Evolutionary conservation across 139 green algal species (phyloP).

Genomic region (Spirogloea muscicola): DNA sequence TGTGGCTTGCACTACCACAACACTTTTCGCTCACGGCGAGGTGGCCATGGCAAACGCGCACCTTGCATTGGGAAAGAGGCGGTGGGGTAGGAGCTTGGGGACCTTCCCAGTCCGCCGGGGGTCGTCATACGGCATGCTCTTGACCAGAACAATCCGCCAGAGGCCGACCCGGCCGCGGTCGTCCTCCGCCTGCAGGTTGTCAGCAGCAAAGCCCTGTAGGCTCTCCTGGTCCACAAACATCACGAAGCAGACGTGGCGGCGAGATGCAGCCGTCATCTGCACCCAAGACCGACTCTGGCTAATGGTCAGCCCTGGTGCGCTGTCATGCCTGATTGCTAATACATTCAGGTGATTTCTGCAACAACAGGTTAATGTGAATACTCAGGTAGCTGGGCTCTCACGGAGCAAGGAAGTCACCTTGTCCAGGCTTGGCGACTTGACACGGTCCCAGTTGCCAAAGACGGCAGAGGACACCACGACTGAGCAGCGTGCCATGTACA

Average conservation of each 20-base stretch:
- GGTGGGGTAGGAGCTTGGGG: conserved; percentile 34
- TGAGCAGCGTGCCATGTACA: conserved; percentile 24
- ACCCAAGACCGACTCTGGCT: neutral
- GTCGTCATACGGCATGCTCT: conserved; percentile 24
- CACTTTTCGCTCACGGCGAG: neutral
- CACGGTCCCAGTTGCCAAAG: conserved; percentile 37
- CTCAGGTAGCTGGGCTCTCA: neutral
- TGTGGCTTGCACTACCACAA: conserved; percentile 4
- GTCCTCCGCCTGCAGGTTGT: conserved; percentile 4
- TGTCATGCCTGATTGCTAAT: neutral
- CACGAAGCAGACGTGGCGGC: conserved; percentile 7
- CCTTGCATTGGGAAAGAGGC: conserved; percentile 35
- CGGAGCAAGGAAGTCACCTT: conserved; percentile 7
- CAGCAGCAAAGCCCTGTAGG: neutral
- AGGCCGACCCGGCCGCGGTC: conserved; percentile 18
- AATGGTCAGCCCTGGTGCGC: neutral
- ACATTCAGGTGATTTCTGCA: neutral
- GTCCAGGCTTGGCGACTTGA: neutral
- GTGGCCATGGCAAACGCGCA: conserved; percentile 1
- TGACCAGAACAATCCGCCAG: conserved; percentile 34
- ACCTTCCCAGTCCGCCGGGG: conserved; percentile 35
- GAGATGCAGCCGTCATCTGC: neutral
- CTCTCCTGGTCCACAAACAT: conserved; percentile 9
- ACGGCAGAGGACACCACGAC: conserved; percentile 25
- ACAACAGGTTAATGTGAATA: neutral